Conservation (phyloP, 2,329 filamentous ascomycete genomes). For the Thelonectria blattea region DNA sequence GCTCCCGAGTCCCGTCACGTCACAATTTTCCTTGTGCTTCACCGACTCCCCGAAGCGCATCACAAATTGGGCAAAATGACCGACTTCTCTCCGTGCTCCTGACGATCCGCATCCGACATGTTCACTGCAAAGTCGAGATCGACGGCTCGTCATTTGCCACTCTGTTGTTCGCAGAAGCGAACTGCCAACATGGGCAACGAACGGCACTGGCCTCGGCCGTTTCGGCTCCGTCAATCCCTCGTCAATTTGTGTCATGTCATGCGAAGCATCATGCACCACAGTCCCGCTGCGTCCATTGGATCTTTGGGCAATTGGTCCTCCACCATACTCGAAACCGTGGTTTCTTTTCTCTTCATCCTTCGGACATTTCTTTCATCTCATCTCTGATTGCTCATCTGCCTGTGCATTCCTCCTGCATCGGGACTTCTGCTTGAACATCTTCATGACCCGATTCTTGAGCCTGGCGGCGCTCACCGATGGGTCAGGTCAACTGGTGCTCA, state of each 20-base stretch:
- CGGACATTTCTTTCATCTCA: not conserved
- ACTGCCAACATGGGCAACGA: slow-evolving; percentile 13
- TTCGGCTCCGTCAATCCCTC: slow-evolving; percentile 7
- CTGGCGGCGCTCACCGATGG: not conserved
- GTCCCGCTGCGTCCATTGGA: not conserved
- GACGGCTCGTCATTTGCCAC: slow-evolving; percentile 27
- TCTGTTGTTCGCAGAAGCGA: slow-evolving; percentile 2
- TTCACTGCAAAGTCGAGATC: slow-evolving; percentile 26
- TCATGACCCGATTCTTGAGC: not conserved
- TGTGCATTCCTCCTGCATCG: not conserved
- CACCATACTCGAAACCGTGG: not conserved
- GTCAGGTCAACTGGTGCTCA: not conserved
- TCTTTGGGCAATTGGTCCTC: not conserved
- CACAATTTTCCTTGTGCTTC: slow-evolving; percentile 3
- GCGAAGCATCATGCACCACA: not conserved
- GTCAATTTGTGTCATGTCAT: slow-evolving; percentile 1
- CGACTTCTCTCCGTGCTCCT: slow-evolving; percentile 19
- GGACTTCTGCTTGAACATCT: not conserved
- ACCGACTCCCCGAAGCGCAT: slow-evolving; percentile 4
- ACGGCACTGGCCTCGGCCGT: slow-evolving; percentile 3
- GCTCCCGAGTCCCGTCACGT: not conserved
- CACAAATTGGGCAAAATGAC: slow-evolving; percentile 18
- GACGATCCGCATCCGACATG: slow-evolving; percentile 26
- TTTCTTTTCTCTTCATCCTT: not conserved
- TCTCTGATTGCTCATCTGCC: not conserved